Percentiles rank a stretch among this genome's conserved stretches.
phyloP scores from a whole-genome alignment of 176 grass and related monocot species.

The Aegilops longissima region DNA sequence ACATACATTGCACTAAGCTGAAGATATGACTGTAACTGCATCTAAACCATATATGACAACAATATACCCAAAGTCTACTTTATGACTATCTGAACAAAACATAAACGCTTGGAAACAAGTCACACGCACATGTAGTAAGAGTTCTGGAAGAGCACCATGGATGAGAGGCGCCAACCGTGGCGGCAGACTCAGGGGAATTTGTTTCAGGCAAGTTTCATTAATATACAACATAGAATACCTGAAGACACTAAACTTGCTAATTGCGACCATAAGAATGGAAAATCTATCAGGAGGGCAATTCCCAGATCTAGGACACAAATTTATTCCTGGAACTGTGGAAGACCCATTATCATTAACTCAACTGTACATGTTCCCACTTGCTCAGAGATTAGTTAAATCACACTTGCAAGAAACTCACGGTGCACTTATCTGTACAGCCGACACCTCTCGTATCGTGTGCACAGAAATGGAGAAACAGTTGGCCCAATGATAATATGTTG shows the following conservation, averaged over 20 bases:
- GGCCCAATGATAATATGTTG: no score
- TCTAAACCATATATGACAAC: no score
- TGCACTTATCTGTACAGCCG: neutral
- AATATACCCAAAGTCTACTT: no score
- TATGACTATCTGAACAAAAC: no score
- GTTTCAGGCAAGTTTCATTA: neutral
- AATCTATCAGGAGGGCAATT: neutral
- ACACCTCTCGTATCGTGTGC: neutral
- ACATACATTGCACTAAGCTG: no score
- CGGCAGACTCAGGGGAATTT: neutral
- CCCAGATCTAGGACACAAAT: neutral
- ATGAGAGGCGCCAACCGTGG: neutral
- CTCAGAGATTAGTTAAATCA: neutral
- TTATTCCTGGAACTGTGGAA: neutral
- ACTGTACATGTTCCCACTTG: neutral
- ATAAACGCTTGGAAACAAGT: no score
- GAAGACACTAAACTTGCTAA: neutral
- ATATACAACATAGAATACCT: neutral
- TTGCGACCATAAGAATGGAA: neutral
- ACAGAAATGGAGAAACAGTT: no score
- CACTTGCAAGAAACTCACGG: neutral
- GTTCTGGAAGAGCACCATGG: no score
- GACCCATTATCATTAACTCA: no score
- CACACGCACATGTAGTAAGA: no score
- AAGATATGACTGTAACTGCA: no score